Evolutionary conservation across 148 eudicot genomes (phyloP), one percentile per base, ranked within the genome.

Genomic region (Talinum fruticosum): DNA sequence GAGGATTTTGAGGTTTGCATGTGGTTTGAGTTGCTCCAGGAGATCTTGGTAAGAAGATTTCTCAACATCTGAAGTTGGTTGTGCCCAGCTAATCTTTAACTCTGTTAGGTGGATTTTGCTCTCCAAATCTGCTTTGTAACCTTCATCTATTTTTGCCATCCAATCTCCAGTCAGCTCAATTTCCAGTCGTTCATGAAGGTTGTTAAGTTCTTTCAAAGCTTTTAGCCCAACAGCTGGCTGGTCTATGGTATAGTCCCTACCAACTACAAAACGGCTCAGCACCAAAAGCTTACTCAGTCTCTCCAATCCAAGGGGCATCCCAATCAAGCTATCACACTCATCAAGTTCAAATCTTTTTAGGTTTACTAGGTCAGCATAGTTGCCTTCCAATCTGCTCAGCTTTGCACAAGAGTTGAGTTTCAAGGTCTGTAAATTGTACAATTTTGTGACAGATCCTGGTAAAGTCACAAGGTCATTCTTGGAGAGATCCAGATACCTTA

Each of bases 401-500:
- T 73, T 77, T 4, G 61, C 26, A 69, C 84, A 82, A 18, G 78
- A 82, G 61, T 82, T 78, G 12, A 77, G 78, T 35, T 67, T 78
- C 2, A 82, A 65, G 7, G 78, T 82, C 12, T 82, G 81, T 71
- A 82, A 73, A 54, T 82, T 82, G 69, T 44, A 41, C 32, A 82
- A 34, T 28, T 66, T 69, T 68, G 81, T 73, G 64, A 82, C 6
- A 0, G 84, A 78, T 13, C 37, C 54, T n/a, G 81, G 80, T 26
- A 81, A 73, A 33, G 73, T 37, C 36, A 49, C 23, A 10, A 81
- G 14, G 29, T 77, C 80, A 77, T 77, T 82, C 81, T 82, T 54
- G 24, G 81, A 78, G 53, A 78, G 57, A 61, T 82, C 81, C n/a
- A 78, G 74, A 34, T 66, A 77, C 71, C 84, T 82, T 30, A 82